Conservation (phyloP, 2,329 filamentous ascomycete genomes). For the Plectosphaerella plurivora region DNA sequence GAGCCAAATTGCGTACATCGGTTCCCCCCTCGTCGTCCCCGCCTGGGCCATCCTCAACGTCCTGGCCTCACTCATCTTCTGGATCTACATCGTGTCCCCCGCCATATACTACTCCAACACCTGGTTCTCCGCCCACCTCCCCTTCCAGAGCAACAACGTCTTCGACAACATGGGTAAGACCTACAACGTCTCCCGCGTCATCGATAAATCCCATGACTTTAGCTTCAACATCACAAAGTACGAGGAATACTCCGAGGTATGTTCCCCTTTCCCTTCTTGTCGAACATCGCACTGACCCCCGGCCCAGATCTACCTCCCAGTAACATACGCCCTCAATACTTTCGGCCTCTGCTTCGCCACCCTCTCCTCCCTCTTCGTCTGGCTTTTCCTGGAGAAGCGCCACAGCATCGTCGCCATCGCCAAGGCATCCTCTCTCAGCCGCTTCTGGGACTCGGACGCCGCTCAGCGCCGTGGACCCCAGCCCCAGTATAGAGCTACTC, state of each 20-base stretch:
- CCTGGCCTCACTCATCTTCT: constrained; percentile 41
- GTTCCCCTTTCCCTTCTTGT: neutral
- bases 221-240: constrained; percentile 45
- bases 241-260: constrained; percentile 43
- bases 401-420: constrained; percentile 12
- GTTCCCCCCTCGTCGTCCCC: constrained; percentile 33
- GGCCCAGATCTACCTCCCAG: constrained; percentile 36
- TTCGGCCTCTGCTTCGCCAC: constrained; percentile 51
- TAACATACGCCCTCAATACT: constrained; percentile 37
- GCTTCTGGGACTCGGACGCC: neutral
- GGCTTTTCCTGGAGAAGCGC: constrained; percentile 24
- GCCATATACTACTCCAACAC: constrained; percentile 43
- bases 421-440: neutral
- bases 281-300: neutral
- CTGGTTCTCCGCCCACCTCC: constrained; percentile 47
- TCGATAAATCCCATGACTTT: constrained; percentile 33
- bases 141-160: constrained; percentile 45
- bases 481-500: constrained; percentile 13
- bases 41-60: constrained; percentile 44
- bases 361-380: constrained; percentile 31
- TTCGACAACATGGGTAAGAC: constrained; percentile 46
- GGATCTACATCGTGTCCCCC: constrained; percentile 38
- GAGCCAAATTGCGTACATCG: constrained; percentile 29
- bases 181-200: constrained; percentile 45
- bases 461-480: constrained; percentile 3